These are phyloP conservation scores for Eimeria maxima DNA, from an alignment of 169 alveolate species.

Conservation along the genomic window DNA sequence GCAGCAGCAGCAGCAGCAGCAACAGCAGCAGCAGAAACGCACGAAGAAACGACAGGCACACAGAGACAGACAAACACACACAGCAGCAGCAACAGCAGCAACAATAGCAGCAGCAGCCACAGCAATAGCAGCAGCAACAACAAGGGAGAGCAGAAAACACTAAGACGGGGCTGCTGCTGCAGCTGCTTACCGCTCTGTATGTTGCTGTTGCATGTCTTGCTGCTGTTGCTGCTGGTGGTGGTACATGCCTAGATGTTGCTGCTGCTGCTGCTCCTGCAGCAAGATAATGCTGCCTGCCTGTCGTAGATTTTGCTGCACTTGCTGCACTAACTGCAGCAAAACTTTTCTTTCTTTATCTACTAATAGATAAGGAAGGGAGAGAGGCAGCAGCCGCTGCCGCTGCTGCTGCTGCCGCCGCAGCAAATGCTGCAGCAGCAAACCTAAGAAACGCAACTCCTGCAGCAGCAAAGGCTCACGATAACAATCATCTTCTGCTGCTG, in stretches of 20 bases:
- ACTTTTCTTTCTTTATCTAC: neutral
- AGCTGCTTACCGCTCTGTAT: neutral
- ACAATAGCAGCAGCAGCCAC: too few species aligned
- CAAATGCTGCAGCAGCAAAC: neutral
- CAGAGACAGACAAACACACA: too few species aligned
- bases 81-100: too few species aligned
- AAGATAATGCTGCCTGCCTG: neutral
- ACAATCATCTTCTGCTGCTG: neutral
- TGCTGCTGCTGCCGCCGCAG: conserved; percentile 31
- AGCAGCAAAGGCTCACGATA: neutral
- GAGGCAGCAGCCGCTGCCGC: conserved; percentile 2
- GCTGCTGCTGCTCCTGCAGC: neutral
- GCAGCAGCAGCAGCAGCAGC: neutral
- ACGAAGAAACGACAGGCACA: too few species aligned
- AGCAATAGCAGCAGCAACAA: neutral
- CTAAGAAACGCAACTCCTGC: neutral
- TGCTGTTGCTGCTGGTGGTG: neutral
- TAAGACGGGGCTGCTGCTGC: neutral
- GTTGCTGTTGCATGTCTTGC: neutral
- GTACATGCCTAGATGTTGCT: neutral
- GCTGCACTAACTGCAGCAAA: neutral
- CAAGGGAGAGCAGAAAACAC: too few species aligned
- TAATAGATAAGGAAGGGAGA: neutral
- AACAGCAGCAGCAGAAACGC: neutral
- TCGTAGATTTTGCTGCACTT: neutral